These are phyloP conservation scores for Fusarium paranaense DNA, from an alignment of 2,329 filamentous ascomycete species.

Conservation along the genomic window DNA sequence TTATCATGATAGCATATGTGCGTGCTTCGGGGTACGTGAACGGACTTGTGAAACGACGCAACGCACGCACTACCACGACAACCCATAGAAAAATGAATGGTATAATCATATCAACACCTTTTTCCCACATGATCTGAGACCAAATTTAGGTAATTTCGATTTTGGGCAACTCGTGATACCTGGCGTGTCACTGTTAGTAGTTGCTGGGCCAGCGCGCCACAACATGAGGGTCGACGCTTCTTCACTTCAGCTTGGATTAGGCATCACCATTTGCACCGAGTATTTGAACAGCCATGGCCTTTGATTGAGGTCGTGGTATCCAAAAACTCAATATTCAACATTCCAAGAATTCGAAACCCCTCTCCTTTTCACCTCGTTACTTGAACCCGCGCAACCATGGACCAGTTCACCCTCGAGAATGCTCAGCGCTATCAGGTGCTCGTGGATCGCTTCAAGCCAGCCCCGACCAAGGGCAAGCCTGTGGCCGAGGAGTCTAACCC, in stretches of 20 bases:
- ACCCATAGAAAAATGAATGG: background rate
- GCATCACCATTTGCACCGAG: slow-evolving; percentile 20
- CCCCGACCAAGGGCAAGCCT: slow-evolving; percentile 6
- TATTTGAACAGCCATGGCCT: slow-evolving; percentile 7
- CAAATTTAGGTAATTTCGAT: background rate
- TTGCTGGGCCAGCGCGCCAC: slow-evolving; percentile 36
- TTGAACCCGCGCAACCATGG: slow-evolving; percentile 38
- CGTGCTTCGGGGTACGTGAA: background rate
- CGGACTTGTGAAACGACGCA: too few species aligned
- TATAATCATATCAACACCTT: background rate
- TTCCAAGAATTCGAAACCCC: background rate
- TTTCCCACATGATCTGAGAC: background rate
- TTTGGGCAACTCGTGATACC: background rate
- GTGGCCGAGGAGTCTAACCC: slow-evolving; percentile 17
- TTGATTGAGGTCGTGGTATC: background rate
- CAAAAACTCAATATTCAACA: background rate
- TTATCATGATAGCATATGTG: background rate
- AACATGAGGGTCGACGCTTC: background rate
- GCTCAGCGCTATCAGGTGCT: slow-evolving; percentile 45
- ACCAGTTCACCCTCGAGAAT: slow-evolving; percentile 49
- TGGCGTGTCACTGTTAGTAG: background rate
- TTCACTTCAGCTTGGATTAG: slow-evolving; percentile 19
- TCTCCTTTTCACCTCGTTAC: too few species aligned
- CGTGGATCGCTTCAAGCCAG: slow-evolving; percentile 45
- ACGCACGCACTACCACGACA: background rate